Conservation (phyloP, 257 asterid genomes). For the Leptodermis oblonga region DNA sequence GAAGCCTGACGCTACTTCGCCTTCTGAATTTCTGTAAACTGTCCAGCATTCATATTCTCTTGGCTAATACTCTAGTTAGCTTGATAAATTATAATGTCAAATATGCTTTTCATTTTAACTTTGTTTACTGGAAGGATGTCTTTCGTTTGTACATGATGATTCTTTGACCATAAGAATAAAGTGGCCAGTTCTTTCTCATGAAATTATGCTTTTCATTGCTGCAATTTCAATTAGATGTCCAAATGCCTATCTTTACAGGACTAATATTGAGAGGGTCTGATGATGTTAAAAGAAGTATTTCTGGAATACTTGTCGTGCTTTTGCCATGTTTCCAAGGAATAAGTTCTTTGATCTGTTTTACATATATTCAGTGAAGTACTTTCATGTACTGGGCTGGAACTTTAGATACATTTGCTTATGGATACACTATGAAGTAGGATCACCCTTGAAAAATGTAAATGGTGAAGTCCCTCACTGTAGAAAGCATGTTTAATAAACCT, state of each 20-base stretch:
- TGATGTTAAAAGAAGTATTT: background rate
- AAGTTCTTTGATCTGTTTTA: background rate
- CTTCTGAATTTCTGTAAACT: conserved; percentile 69
- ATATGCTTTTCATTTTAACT: conserved; percentile 20
- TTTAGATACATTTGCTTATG: background rate
- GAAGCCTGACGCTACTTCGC: conserved; percentile 65
- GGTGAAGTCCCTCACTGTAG: background rate
- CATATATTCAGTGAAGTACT: background rate
- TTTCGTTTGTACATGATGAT: conserved; percentile 16
- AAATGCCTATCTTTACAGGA: background rate
- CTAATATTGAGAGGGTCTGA: background rate
- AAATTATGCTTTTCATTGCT: background rate
- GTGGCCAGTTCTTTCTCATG: background rate
- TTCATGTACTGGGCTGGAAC: background rate
- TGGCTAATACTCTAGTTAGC: conserved; percentile 14
- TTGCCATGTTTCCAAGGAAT: background rate
- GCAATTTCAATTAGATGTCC: background rate
- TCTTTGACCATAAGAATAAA: background rate
- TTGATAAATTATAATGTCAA: conserved; percentile 17
- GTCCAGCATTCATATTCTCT: conserved; percentile 7
- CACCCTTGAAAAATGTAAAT: background rate
- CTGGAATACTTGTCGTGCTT: background rate
- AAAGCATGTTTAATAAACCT: background rate
- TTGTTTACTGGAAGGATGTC: conserved; percentile 17
- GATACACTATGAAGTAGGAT: background rate